A percentile compares a stretch with the other conserved stretches of the same genome.
These are phyloP conservation scores for Rhipidocladum racemiflorum DNA, from an alignment of 176 grass and related monocot species.

Conservation along the genomic window DNA sequence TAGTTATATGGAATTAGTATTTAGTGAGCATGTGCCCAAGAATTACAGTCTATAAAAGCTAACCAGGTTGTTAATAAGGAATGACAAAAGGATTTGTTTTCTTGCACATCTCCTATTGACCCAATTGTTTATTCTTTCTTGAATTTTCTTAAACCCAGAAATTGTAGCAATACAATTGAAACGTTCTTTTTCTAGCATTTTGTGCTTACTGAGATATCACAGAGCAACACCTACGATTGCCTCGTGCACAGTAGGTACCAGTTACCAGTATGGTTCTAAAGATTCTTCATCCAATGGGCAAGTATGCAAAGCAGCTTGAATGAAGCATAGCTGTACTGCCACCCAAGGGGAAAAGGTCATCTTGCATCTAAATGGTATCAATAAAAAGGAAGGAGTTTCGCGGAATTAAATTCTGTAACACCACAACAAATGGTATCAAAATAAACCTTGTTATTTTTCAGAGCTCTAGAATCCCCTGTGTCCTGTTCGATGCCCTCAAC, in stretches of 20 bases:
- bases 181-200: not conserved
- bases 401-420: not conserved
- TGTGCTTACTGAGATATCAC: not conserved
- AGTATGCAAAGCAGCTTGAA: not conserved
- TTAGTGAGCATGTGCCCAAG: not conserved
- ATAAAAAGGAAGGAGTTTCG: not conserved
- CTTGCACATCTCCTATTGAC: not conserved
- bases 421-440: not conserved
- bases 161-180: not conserved
- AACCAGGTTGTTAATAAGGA: not conserved
- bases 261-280: not conserved
- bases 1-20: not conserved
- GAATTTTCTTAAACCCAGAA: not conserved
- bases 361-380: not conserved
- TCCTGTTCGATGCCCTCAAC: constrained; percentile 55
- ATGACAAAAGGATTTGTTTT: not conserved
- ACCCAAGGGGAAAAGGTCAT: not conserved
- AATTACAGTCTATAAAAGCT: not conserved
- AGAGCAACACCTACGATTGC: not conserved
- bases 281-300: not conserved
- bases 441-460: constrained; percentile 44
- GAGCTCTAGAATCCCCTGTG: constrained; percentile 59
- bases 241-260: not conserved
- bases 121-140: constrained; percentile 7
- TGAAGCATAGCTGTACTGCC: not conserved